Evolutionary conservation across 1,139 yeast species (phyloP).

Genomic region (Diutina ranongensis): DNA sequence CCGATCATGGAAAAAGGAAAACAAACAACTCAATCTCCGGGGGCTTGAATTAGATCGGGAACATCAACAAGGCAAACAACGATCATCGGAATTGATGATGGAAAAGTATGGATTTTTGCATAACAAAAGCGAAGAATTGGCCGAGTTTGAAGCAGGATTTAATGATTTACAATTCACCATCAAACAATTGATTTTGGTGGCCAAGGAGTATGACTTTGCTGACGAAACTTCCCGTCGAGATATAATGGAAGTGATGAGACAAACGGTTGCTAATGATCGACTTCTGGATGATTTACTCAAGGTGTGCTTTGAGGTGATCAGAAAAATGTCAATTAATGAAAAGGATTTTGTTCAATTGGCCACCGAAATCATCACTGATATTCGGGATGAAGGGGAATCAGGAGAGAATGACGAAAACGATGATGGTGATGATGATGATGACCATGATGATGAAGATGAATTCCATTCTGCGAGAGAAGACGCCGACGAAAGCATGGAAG

Average conservation of each 20-base stretch:
- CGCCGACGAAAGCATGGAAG: constrained; percentile 11
- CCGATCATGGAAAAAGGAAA: background rate
- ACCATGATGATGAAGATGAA: constrained; percentile 8
- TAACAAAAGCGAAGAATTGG: background rate
- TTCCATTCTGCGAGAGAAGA: constrained; percentile 7
- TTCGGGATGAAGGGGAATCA: constrained; percentile 52
- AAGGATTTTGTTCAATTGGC: constrained; percentile 77
- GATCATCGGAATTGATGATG: background rate
- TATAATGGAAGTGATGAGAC: constrained; percentile 62
- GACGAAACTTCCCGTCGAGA: constrained; percentile 88
- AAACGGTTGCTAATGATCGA: constrained; percentile 42
- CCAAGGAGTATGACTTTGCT: constrained; percentile 69
- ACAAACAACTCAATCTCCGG: background rate
- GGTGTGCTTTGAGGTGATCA: constrained; percentile 51
- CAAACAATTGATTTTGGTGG: constrained; percentile 58
- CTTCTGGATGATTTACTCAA: constrained; percentile 44
- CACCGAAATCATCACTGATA: constrained; percentile 78
- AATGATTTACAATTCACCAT: constrained; percentile 64
- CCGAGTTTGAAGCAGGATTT: constrained; percentile 13
- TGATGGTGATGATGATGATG: constrained; percentile 11
- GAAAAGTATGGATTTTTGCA: background rate
- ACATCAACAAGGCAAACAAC: background rate
- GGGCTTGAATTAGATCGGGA: background rate
- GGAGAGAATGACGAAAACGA: constrained; percentile 11
- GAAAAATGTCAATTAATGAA: constrained; percentile 65